phyloP scores from a whole-genome alignment of 1,284 basidiomycete species.

The Melanopsichium pennsylvanicum region DNA sequence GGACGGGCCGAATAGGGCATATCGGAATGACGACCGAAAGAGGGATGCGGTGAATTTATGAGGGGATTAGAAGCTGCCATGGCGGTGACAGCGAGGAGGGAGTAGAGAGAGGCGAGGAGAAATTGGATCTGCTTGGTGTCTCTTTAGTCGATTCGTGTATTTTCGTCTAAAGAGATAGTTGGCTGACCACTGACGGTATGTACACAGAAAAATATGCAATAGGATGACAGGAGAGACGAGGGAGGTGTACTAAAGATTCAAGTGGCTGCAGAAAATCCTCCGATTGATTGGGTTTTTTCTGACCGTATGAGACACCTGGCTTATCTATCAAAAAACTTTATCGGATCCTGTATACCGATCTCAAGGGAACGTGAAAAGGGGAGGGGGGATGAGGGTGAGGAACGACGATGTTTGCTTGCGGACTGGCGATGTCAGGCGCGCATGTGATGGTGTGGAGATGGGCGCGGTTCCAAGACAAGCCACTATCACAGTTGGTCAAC shows the following conservation, averaged over 20 bases:
- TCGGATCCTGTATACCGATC: no score
- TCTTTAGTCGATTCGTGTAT: constrained; percentile 39
- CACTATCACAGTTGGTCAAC: no score
- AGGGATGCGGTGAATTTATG: constrained; percentile 24
- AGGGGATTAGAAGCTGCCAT: constrained; percentile 40
- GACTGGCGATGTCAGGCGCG: no score
- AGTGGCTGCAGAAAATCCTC: no score
- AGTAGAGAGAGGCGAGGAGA: not conserved
- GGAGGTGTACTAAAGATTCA: not conserved
- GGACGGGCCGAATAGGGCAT: constrained; percentile 14
- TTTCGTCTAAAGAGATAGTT: constrained; percentile 33
- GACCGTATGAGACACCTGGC: no score
- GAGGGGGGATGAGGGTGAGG: no score
- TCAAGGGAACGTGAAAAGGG: no score
- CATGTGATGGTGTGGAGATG: no score
- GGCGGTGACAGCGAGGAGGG: not conserved
- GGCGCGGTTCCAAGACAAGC: no score
- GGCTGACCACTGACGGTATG: constrained; percentile 2
- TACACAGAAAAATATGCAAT: not conserved
- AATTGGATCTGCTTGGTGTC: not conserved
- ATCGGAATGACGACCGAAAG: constrained; percentile 11
- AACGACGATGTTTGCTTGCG: no score
- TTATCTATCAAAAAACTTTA: no score
- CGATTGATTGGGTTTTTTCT: no score
- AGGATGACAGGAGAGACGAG: not conserved